phyloP scores from a whole-genome alignment of 495 filamentous ascomycete genomes.

The Penicillium waksmanii region DNA sequence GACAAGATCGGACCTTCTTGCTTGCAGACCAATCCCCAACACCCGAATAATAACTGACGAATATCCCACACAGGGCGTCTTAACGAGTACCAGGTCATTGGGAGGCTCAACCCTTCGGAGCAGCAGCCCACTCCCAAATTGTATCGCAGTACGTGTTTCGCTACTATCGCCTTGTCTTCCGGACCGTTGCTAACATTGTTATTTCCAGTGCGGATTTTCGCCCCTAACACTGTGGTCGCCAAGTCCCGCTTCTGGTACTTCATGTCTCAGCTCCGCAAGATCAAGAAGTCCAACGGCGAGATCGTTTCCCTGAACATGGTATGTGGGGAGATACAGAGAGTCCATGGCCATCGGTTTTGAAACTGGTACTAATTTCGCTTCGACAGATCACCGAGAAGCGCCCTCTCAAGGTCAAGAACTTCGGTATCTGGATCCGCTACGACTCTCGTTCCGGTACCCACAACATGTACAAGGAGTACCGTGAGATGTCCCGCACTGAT shows the following conservation, averaged over 20 bases:
- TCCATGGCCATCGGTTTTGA: not conserved
- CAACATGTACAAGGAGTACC: slow-evolving; percentile 99
- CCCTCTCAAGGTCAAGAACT: slow-evolving; percentile 99
- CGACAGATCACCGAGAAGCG: slow-evolving; percentile 94
- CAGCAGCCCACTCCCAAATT: slow-evolving; percentile 93
- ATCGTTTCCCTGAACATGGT: slow-evolving; percentile 96
- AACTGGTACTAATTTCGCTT: slow-evolving; percentile 24
- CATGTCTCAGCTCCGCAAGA: slow-evolving; percentile 95
- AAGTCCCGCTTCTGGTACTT: slow-evolving; percentile 99
- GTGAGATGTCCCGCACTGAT: slow-evolving; percentile 92
- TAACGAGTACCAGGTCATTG: slow-evolving; percentile 99
- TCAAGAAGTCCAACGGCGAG: slow-evolving; percentile 99
- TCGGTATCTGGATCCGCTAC: slow-evolving; percentile 99
- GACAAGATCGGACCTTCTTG: slow-evolving; percentile 1
- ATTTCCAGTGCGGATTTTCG: slow-evolving; percentile 83
- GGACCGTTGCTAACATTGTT: not conserved
- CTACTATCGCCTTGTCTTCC: not conserved
- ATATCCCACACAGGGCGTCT: slow-evolving; percentile 76
- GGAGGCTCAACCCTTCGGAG: slow-evolving; percentile 97
- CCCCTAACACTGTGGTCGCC: slow-evolving; percentile 93
- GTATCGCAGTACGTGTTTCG: slow-evolving; percentile 69
- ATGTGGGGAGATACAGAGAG: slow-evolving; percentile 40
- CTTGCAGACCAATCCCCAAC: no score
- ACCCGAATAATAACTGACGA: slow-evolving; percentile 38
- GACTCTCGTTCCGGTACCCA: slow-evolving; percentile 99